Conservation (phyloP, 148 eudicot genomes). For the Silene conica region DNA sequence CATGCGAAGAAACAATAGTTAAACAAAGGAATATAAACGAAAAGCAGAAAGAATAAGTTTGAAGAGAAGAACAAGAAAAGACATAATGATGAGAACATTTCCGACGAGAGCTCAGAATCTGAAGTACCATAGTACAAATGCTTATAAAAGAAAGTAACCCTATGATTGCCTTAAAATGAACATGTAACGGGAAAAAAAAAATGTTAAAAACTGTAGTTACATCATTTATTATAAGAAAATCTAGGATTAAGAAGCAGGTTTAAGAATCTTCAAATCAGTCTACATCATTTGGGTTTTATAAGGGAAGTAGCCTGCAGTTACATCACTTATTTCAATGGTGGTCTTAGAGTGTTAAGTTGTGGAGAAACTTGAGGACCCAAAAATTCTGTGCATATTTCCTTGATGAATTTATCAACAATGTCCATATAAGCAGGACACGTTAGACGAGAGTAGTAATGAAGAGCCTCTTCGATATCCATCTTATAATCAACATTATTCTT, state of each 20-base stretch:
- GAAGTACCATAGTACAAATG: neutral
- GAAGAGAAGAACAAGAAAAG: neutral
- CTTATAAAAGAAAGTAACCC: neutral
- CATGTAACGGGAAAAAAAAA: neutral
- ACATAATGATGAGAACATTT: neutral
- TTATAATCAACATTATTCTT: conserved; percentile 41
- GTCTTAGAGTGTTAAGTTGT: conserved; percentile 7
- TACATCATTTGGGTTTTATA: neutral
- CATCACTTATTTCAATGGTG: neutral
- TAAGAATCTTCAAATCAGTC: neutral
- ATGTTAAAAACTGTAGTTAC: neutral
- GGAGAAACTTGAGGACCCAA: conserved; percentile 19
- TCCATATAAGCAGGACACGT: conserved; percentile 54
- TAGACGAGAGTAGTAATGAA: conserved; percentile 54
- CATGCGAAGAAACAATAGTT: no score
- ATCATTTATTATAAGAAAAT: conserved; percentile 12
- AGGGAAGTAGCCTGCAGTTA: neutral
- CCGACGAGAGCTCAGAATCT: neutral
- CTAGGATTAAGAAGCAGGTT: conserved; percentile 11
- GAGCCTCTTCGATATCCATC: conserved; percentile 52
- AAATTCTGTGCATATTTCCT: conserved; percentile 43
- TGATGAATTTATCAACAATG: conserved; percentile 57
- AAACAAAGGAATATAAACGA: no score
- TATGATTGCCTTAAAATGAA: neutral
- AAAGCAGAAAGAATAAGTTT: no score